A percentile compares a stretch with the other conserved stretches of the same genome.
phyloP scores from a whole-genome alignment of 495 filamentous ascomycete species.

The Penicillium ucsense region DNA sequence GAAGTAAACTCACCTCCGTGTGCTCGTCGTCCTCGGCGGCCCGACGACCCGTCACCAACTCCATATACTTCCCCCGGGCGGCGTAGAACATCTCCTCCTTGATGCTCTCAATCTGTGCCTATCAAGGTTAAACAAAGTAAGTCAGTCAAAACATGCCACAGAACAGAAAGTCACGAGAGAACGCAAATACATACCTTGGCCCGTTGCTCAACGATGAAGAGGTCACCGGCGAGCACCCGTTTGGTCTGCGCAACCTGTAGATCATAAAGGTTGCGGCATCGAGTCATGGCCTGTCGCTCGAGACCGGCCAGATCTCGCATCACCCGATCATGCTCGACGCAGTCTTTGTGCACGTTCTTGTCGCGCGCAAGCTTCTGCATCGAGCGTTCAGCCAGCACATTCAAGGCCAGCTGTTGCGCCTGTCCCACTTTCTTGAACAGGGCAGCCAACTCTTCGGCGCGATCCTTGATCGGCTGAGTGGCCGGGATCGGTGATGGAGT shows the following conservation, averaged over 20 bases:
- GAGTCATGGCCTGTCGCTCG: conserved; percentile 10
- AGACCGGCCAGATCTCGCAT: conserved; percentile 12
- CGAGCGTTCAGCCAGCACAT: conserved; percentile 28
- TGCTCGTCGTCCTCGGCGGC: conserved; percentile 41
- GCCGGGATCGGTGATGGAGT: conserved; percentile 27
- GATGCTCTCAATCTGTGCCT: conserved; percentile 19
- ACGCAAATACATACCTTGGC: conserved; percentile 15
- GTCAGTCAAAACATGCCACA: neutral
- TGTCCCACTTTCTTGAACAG: conserved; percentile 35
- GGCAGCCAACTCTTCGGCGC: conserved; percentile 32
- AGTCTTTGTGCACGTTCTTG: conserved; percentile 32
- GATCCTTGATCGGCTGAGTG: conserved; percentile 28
- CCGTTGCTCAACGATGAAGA: conserved; percentile 17
- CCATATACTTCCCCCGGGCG: conserved; percentile 33
- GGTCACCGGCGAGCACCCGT: conserved; percentile 18
- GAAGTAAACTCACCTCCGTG: conserved; percentile 26
- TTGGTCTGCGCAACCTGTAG: conserved; percentile 19
- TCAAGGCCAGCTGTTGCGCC: conserved; percentile 30
- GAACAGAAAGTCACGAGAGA: conserved; percentile 2
- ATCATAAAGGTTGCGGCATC: conserved; percentile 19
- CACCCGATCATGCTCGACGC: conserved; percentile 32
- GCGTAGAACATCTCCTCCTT: conserved; percentile 30
- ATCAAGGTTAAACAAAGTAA: neutral
- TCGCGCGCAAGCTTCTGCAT: conserved; percentile 30
- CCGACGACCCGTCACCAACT: conserved; percentile 26